Base-by-base conservation (phyloP, 805 yeast genomes). In the Candida ovalis region DNA sequence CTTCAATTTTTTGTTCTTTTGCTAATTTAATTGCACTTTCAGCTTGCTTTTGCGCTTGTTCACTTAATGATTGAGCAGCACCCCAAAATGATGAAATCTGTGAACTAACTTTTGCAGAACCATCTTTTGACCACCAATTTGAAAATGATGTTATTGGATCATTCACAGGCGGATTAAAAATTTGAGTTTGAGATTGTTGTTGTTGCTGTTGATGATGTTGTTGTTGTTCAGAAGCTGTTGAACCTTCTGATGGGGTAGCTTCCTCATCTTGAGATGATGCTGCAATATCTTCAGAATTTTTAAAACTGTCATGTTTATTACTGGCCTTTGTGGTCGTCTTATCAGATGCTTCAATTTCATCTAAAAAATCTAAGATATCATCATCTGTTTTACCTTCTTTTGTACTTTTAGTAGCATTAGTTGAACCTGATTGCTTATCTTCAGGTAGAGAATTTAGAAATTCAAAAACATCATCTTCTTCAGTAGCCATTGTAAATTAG, bases 391-490 rank as follows among this genome's bases (percentile, higher is more conserved):
- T 76, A 19, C 53, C 61, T 39, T 36, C 7, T 32, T 37, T 22
- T 9, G 25, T 12, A 3, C 13, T 22, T 5, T 44, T 12, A 13
- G 17, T 21, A 6, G 42, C 19, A 17, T 50, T 49, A 13, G 53
- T 51, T 28, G 57, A 35, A 4, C 22, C 22, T 13, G 38, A 17
- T 35, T 17, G 57, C 24, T 53, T 51, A 22, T 63, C 68, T 43
- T 84, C 89, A 3, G 95, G 94, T 42, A 89, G 75, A 0, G 91
- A 84, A 59, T 86, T 89, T 56, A 87, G 74, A 61, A 88, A 88
- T 53, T 86, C 92, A 46, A 87, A 73, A 4, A 87, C 92, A 57
- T 86, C 92, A 53, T 84, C 87, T 22, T 83, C 82, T 49, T 82
- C 84, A 18, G 74, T 71, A 4, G 74, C 46, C n/a, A n/a, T n/a